These are phyloP conservation scores for Arthrobotrys entomopaga DNA, from an alignment of 2,329 filamentous ascomycete species.

Conservation along the genomic window DNA sequence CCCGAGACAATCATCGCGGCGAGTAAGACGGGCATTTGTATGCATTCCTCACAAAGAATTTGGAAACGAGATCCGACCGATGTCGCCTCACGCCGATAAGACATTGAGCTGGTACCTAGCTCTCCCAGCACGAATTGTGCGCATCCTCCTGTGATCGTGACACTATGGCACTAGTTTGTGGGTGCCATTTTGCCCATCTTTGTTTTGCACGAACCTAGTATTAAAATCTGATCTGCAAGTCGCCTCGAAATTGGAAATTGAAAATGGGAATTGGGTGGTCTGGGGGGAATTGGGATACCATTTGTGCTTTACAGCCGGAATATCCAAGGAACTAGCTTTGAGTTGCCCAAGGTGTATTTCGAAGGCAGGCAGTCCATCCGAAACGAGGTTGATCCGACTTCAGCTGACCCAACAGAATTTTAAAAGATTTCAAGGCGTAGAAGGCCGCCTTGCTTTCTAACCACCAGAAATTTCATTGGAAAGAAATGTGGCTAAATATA, in stretches of 20 bases:
- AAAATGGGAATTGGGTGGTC: background rate
- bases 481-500: too few relatives aligned
- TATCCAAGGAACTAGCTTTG: too few relatives aligned
- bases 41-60: background rate
- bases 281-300: background rate
- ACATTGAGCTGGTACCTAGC: conserved; percentile 9
- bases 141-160: conserved; percentile 14
- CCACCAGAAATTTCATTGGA: too few relatives aligned
- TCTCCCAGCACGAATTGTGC: background rate
- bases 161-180: background rate
- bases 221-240: conserved; percentile 12
- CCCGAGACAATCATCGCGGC: background rate
- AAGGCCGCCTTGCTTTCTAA: too few relatives aligned
- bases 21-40: too few relatives aligned
- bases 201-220: background rate
- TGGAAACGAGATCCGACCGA: background rate
- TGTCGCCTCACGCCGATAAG: background rate
- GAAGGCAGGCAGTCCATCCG: too few relatives aligned
- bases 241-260: conserved; percentile 30
- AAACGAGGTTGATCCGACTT: too few relatives aligned
- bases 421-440: too few relatives aligned
- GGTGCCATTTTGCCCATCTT: background rate
- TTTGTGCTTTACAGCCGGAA: too few relatives aligned
- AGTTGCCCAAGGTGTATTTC: too few relatives aligned
- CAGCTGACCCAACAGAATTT: too few relatives aligned